Evolutionary conservation across 202 grass and related monocot genomes (phyloP), one percentile per base, ranked within the genome.

Genomic region (Zizania palustris): DNA sequence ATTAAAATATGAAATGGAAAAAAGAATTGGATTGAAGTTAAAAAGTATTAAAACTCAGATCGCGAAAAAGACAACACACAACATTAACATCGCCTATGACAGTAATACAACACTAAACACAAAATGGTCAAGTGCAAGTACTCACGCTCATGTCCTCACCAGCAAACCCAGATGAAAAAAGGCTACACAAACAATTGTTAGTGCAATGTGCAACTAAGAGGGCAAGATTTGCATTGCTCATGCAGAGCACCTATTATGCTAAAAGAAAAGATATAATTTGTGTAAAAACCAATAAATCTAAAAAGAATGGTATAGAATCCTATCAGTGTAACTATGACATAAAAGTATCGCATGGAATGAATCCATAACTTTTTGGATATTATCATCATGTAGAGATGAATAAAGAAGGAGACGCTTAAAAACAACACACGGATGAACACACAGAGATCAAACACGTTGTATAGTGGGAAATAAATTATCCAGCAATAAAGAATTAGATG

Each of bases 301-400:
- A 11, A 48, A 81, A 35, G 10, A 13, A 45, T 78, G 21, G 5
- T 19, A 67, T 60, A 36, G 67, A 51, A 60, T n/a, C 85, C 88
- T 84, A 94, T 94, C 91, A 91, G 85, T 89, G 91, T 88, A 94
- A 91, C 91, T 94, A 94, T 94, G 85, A 91, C 91, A 82, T 69
- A 78, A 85, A 84, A 86, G 85, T 63, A 56, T 84, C 88, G 86
- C 57, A 45, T 94, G 91, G 91, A 93, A 71, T 60, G 3, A 63
- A 88, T 85, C 90, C 90, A 90, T 90, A 77, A 81, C 90, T 64
- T 87, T 75, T 69, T 10, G 3, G 41, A 83, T 67, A 68, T 43
- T 48, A 73, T 93, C 91, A 64, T 90, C 91, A 90, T 63, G 37
- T 89, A 86, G 90, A 28, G n/a, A n/a, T n/a, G n/a, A n/a, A n/a